Evolutionary conservation across 306 rosid genomes (phyloP), one percentile per base, ranked within the genome.

Genomic region (Citrullus amarus): DNA sequence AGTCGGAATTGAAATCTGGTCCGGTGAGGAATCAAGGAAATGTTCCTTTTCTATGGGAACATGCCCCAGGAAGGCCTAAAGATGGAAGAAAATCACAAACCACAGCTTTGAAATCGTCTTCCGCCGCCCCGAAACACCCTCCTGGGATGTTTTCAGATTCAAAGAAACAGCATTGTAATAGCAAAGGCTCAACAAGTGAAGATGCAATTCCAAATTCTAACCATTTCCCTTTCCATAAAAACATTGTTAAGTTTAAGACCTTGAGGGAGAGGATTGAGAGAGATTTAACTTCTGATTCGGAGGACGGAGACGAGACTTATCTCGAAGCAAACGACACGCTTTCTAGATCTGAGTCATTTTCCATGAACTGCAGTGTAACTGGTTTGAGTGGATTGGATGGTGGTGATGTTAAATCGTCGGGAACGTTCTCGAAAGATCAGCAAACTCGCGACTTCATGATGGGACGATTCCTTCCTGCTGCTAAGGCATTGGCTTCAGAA

Each of bases 41-140:
- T 32, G 82, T 95, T 81, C 98, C 98, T 78, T 95, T 95, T 81
- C 28, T 82, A 9, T 95, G 98, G 97, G 98, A 95, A 83, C 84
- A 89, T 69, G 82, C 86, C 38, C 98, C 98, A 8, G 97, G 98
- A 83, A 88, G 57, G 81, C 98, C 97, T 2, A 95, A 91, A 57
- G 90, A 87, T 82, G 96, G 86, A 81, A 84, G 79, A 61, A 75
- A 79, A 75, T 77, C 83, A 51, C 85, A 66, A 30, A 62, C 65
- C 17, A n/a, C 18, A 22, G 77, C 38, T 85, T 50, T 34, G 80
- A 85, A 82, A 39, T 9, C 50, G 80, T 81, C 81, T 83, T 78
- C 62, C n/a, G 50, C 71, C 20, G 39, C 81, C 59, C 97, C 96
- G 15, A 88, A 83, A 79, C 85, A 79, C 77, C 91, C 96, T 5